These are phyloP conservation scores for Blastomyces silverae DNA, from an alignment of 2,329 filamentous ascomycete species.

Conservation along the genomic window DNA sequence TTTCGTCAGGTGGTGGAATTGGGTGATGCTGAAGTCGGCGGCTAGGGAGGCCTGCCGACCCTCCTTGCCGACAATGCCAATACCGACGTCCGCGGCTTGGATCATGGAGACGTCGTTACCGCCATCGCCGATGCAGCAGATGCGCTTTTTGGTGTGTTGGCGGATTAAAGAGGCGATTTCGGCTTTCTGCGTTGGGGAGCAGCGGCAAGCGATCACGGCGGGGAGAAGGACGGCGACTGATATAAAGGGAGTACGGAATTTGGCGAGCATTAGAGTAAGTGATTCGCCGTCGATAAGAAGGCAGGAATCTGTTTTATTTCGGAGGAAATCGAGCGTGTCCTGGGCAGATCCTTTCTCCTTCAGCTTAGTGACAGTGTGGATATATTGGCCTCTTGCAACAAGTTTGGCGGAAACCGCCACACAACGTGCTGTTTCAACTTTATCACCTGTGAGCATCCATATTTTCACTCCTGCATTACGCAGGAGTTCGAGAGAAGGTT, in stretches of 20 bases:
- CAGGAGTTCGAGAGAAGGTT: slow-evolving; percentile 86
- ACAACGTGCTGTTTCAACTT: slow-evolving; percentile 94
- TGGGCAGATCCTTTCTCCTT: slow-evolving; percentile 77
- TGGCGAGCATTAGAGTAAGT: slow-evolving; percentile 69
- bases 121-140: slow-evolving; percentile 95
- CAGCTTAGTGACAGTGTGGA: slow-evolving; percentile 83
- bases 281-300: slow-evolving; percentile 94
- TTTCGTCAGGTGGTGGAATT: slow-evolving; percentile 92
- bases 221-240: slow-evolving; percentile 79
- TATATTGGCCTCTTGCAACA: slow-evolving; percentile 87
- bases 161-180: slow-evolving; percentile 88
- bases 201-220: slow-evolving; percentile 90
- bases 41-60: slow-evolving; percentile 89
- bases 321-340: slow-evolving; percentile 80
- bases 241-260: slow-evolving; percentile 81
- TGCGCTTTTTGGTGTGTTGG: slow-evolving; percentile 83
- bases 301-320: slow-evolving; percentile 77
- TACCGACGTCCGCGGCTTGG: slow-evolving; percentile 93
- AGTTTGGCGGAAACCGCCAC: slow-evolving; percentile 93
- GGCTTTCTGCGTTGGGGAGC: slow-evolving; percentile 94
- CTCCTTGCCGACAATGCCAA: slow-evolving; percentile 97
- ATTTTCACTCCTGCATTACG: slow-evolving; percentile 98
- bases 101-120: slow-evolving; percentile 99
- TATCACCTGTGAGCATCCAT: slow-evolving; percentile 99
- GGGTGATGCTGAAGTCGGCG: slow-evolving; percentile 92